Percentiles rank a stretch among this genome's conserved stretches.
Evolutionary conservation across 2,329 filamentous ascomycete genomes (phyloP).

Genomic region (Parasarocladium wereldwijsianum): DNA sequence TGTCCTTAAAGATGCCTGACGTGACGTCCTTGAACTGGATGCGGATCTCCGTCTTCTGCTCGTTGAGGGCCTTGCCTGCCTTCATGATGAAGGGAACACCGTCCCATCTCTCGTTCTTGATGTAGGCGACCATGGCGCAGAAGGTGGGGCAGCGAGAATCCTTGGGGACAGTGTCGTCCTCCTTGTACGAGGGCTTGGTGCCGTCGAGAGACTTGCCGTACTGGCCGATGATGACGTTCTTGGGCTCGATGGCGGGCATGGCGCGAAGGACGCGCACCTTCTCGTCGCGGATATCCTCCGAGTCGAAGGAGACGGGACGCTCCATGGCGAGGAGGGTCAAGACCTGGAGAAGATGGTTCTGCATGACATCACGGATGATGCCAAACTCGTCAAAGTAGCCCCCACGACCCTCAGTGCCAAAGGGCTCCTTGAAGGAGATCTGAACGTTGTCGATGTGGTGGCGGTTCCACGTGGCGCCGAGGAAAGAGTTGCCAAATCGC

Average conservation of each 20-base stretch:
- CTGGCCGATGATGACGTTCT: slow-evolving; percentile 99
- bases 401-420: slow-evolving; percentile 92
- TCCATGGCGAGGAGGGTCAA: slow-evolving; percentile 96
- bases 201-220: slow-evolving; percentile 94
- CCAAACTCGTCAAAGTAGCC: slow-evolving; percentile 99
- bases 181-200: slow-evolving; percentile 94
- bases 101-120: slow-evolving; percentile 99
- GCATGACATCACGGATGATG: slow-evolving; percentile 99
- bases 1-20: slow-evolving; percentile 98
- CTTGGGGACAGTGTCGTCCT: slow-evolving; percentile 95
- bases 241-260: slow-evolving; percentile 90
- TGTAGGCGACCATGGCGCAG: slow-evolving; percentile 91
- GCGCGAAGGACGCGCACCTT: slow-evolving; percentile 92
- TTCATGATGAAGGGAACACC: slow-evolving; percentile 99
- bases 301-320: slow-evolving; percentile 91
- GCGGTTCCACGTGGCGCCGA: slow-evolving; percentile 96
- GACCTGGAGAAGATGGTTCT: slow-evolving; percentile 96
- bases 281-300: slow-evolving; percentile 96
- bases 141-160: slow-evolving; percentile 97
- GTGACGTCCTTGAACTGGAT: slow-evolving; percentile 99
- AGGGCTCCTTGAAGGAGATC: slow-evolving; percentile 99
- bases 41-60: slow-evolving; percentile 98
- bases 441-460: slow-evolving; percentile 99
- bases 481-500: slow-evolving; percentile 96
- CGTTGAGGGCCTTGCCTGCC: slow-evolving; percentile 95